phyloP scores from a whole-genome alignment of 2,329 filamentous ascomycete genomes.

The Alternaria burnsii region DNA sequence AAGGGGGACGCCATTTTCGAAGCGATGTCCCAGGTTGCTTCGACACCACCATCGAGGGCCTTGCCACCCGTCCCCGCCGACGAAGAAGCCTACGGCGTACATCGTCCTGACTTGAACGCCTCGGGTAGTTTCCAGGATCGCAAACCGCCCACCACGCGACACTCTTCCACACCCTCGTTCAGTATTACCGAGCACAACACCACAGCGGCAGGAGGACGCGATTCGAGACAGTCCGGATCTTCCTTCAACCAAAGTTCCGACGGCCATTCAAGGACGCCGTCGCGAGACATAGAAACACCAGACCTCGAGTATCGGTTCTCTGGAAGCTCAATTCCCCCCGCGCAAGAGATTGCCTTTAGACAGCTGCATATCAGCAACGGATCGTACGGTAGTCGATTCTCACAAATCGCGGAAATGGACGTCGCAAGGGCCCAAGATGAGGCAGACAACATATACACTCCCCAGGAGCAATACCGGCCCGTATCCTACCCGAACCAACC shows the following conservation, averaged over 20 bases:
- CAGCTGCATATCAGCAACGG: conserved; percentile 47
- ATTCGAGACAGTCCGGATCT: conserved; percentile 47
- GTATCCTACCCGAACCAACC: conserved; percentile 31
- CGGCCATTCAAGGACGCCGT: conserved; percentile 48
- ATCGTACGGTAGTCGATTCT: conserved; percentile 43
- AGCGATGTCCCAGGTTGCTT: conserved; percentile 40
- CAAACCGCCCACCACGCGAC: conserved; percentile 33
- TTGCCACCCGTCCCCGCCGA: conserved; percentile 39
- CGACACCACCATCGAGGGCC: conserved; percentile 32
- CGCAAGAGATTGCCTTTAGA: conserved; percentile 46
- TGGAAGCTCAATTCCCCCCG: conserved; percentile 35
- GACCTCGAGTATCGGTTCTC: conserved; percentile 38
- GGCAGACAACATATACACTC: conserved; percentile 29
- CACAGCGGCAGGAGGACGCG: conserved; percentile 37
- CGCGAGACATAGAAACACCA: conserved; percentile 48
- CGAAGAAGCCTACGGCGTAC: conserved; percentile 19
- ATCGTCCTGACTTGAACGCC: conserved; percentile 25
- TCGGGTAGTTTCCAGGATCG: conserved; percentile 35
- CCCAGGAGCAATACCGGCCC: conserved; percentile 32
- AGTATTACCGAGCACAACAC: conserved; percentile 44
- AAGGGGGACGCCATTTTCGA: conserved; percentile 16
- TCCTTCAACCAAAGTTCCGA: conserved; percentile 44
- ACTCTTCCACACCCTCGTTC: conserved; percentile 42
- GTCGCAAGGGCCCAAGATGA: conserved; percentile 39
- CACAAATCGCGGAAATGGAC: conserved; percentile 44